Base-by-base conservation (phyloP, 2,329 filamentous ascomycete genomes). In the Colletotrichum sp. region DNA sequence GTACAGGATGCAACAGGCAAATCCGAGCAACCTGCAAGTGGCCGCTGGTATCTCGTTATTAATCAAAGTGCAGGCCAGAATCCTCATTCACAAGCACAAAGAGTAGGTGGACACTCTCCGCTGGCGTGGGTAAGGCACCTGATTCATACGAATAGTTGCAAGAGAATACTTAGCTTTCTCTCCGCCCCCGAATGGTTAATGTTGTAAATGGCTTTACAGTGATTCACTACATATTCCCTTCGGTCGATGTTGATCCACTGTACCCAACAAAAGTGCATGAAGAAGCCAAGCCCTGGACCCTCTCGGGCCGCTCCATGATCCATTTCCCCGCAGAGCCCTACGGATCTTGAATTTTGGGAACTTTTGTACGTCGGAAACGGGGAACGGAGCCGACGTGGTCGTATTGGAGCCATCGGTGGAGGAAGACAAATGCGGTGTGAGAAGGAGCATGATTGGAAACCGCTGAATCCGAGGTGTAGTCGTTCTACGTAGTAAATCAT, bases 371-470 rank as follows among this genome's bases (percentile, higher is more conserved):
- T 21, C 43, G 10, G 43, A 48, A 48, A 48, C n/a, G n/a, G 43
- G 43, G 43, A 43, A 18, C 16, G 16, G 16, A 18, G 36, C 36
- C 36, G 36, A 0, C 16, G 16, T 39, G 8, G 16, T 16, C 0
- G 4, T 39, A 18, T 18, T 9, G 16, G 16, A 16, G 36, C 36
- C 36, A 18, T 39, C 16, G 8, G 16, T 39, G 36, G 16, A 39
- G 14, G 36, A 6, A 18, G 8, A 39, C 0, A 9, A 1, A 39
- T 18, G 36, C 36, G 16, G 36, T 16, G 5, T 18, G 36, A 18
- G 16, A 18, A 9, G 36, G 0, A 18, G 36, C 14, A 18, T 9
- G 0, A 3, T 18, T 39, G 14, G 0, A 39, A 16, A 18, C 0
- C 7, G 7, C 36, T 7, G 36, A 9, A 0, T 18, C 4, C 7